Evolutionary conservation across 306 rosid genomes (phyloP).

Genomic region (Cucumis sativus): DNA sequence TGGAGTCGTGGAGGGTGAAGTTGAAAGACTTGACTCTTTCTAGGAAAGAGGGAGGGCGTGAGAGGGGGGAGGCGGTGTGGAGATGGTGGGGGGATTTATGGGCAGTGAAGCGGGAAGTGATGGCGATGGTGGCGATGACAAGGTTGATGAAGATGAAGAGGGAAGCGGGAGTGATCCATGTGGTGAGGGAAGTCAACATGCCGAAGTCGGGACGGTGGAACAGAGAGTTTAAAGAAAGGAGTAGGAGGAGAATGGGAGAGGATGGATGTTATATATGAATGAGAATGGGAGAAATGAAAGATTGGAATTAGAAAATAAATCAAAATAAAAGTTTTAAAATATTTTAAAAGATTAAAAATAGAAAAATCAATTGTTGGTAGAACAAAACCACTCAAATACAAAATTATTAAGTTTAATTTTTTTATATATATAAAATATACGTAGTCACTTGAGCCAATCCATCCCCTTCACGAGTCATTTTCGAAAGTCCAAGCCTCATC

Average conservation of each 20-base stretch:
- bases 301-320: no score
- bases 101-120: constrained; percentile 30
- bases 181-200: constrained; percentile 12
- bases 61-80: not conserved
- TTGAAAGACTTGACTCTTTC: constrained; percentile 36
- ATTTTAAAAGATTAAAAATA: no score
- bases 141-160: constrained; percentile 65
- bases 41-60: constrained; percentile 36
- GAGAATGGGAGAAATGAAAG: not conserved
- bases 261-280: not conserved
- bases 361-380: no score
- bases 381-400: no score
- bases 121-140: constrained; percentile 37
- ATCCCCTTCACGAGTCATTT: no score
- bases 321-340: no score
- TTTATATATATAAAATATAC: no score
- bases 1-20: constrained; percentile 11
- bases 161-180: constrained; percentile 48
- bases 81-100: not conserved
- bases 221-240: not conserved
- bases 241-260: not conserved
- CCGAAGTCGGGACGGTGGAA: not conserved
- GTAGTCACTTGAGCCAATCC: no score
- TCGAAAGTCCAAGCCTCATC: no score
- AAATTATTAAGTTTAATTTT: no score